Base-by-base conservation (phyloP, 495 filamentous ascomycete species). In the Talaromyces liani region DNA sequence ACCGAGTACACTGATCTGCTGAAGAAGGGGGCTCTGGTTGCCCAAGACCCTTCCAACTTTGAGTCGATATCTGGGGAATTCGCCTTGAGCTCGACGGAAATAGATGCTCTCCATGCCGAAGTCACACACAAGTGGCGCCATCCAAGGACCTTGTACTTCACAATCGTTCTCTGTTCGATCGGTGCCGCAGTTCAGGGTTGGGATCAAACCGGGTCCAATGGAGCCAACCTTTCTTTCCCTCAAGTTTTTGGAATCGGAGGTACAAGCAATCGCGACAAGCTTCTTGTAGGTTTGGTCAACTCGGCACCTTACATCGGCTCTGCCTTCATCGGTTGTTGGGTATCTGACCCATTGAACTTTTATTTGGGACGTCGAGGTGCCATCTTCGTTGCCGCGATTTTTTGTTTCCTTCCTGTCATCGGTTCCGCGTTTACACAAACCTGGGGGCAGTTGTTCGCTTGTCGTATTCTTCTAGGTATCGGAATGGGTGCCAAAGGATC, bases 141-240 rank as follows among this genome's bases (percentile, higher is more conserved):
- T 63, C 88, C 88, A 5, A 68, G 60, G 61, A 74, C 80, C 18
- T 82, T 91, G 14, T 91, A 90, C 70, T 80, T 88, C 51, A 89
- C 87, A 22, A 87, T 91, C 67, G 77, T 84, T 51, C 78, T 90
- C 22, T 87, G 85, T 66, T 90, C 88, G 24, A 83, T 91, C 53
- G 88, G 84, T 27, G 88, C 88, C 56, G 87, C 87, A 7, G 84
- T 88, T 3, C 87, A 90, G 73, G 84, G 84, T 27, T 89, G 86
- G 87, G 87, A 89, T 69, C 86, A 89, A 66, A 88, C 86, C 14
- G 87, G 86, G 14, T 85, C 83, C 58, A 90, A 90, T 64, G 87
- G 87, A 54, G 87, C 87, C 34, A 89, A 89, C 62, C 68, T 90
- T 39, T 80, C 79, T 18, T 89, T 88, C 68, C 84, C 84, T 0